phyloP scores from a whole-genome alignment of 2,329 filamentous ascomycete species.

The Tolypocladium album region DNA sequence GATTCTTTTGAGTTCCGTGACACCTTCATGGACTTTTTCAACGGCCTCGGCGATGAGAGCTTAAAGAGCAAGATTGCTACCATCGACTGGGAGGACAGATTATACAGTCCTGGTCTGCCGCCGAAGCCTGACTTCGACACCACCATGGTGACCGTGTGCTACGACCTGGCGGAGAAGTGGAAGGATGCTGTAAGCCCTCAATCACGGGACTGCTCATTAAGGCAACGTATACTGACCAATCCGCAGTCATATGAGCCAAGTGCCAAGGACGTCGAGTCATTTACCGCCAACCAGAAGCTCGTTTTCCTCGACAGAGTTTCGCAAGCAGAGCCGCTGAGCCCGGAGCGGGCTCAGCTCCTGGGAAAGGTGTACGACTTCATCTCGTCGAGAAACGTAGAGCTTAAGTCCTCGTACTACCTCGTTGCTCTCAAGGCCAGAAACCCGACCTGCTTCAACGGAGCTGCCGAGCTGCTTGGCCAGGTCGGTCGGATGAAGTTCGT shows the following conservation, averaged over 20 bases:
- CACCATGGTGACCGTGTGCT: constrained; percentile 74
- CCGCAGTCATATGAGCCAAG: constrained; percentile 50
- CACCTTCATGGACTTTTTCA: constrained; percentile 79
- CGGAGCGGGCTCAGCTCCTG: constrained; percentile 58
- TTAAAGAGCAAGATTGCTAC: constrained; percentile 53
- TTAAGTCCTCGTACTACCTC: constrained; percentile 69
- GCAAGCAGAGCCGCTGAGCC: constrained; percentile 47
- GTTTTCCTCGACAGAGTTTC: constrained; percentile 82
- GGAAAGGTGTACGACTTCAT: constrained; percentile 64
- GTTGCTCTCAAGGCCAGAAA: constrained; percentile 70
- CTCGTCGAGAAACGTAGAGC: constrained; percentile 74
- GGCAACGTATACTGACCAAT: constrained; percentile 5
- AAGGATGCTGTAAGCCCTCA: constrained; percentile 39
- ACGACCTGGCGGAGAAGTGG: constrained; percentile 75
- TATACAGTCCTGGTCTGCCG: constrained; percentile 81
- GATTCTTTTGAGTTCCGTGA: constrained; percentile 92
- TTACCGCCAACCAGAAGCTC: constrained; percentile 79
- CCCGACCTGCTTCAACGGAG: constrained; percentile 54
- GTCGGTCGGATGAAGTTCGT: constrained; percentile 98
- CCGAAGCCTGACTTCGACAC: constrained; percentile 90
- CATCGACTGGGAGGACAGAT: constrained; percentile 84
- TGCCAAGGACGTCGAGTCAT: constrained; percentile 56
- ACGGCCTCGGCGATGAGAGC: constrained; percentile 48
- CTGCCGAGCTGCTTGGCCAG: constrained; percentile 63
- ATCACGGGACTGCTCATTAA: constrained; percentile 14